A percentile compares a stretch with the other conserved stretches of the same genome.
Evolutionary conservation across 768 basidiomycete genomes (phyloP).

Genomic region (Galerina sulciceps): DNA sequence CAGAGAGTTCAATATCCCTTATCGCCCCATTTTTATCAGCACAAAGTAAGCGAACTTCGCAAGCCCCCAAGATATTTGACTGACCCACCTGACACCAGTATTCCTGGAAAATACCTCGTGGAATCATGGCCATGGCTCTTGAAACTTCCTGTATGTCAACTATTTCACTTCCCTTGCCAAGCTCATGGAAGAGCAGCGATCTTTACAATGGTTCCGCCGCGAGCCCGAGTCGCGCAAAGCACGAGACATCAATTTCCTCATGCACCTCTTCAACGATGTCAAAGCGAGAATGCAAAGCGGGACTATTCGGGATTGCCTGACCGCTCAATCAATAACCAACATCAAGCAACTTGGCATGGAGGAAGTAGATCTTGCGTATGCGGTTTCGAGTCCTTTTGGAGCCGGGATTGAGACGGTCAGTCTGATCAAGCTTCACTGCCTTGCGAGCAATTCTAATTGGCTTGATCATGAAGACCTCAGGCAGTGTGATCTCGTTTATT

Average conservation of each 20-base stretch:
- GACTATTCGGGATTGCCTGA: conserved; percentile 42
- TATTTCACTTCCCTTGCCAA: neutral
- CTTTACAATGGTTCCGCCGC: conserved; percentile 48
- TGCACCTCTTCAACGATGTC: conserved; percentile 44
- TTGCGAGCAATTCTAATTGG: neutral
- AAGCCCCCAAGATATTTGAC: neutral
- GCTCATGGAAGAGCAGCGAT: conserved; percentile 23
- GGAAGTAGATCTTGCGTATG: conserved; percentile 48
- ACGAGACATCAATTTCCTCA: conserved; percentile 42
- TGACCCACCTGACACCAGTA: conserved; percentile 26
- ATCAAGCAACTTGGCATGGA: conserved; percentile 41
- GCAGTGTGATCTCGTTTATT: conserved; percentile 34
- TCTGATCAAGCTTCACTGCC: neutral
- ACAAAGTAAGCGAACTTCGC: conserved; percentile 32
- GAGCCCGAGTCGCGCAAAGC: conserved; percentile 40
- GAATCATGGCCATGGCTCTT: conserved; percentile 53
- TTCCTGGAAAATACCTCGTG: conserved; percentile 53
- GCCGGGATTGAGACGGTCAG: conserved; percentile 50
- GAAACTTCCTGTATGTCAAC: conserved; percentile 40
- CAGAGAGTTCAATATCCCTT: neutral
- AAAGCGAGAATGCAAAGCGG: conserved; percentile 43
- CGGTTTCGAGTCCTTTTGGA: conserved; percentile 47
- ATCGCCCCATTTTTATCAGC: conserved; percentile 14
- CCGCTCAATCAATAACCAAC: conserved; percentile 38
- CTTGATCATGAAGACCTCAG: conserved; percentile 29